Conservation (phyloP, 2,329 filamentous ascomycete genomes). For the Zopfia rhizophila region DNA sequence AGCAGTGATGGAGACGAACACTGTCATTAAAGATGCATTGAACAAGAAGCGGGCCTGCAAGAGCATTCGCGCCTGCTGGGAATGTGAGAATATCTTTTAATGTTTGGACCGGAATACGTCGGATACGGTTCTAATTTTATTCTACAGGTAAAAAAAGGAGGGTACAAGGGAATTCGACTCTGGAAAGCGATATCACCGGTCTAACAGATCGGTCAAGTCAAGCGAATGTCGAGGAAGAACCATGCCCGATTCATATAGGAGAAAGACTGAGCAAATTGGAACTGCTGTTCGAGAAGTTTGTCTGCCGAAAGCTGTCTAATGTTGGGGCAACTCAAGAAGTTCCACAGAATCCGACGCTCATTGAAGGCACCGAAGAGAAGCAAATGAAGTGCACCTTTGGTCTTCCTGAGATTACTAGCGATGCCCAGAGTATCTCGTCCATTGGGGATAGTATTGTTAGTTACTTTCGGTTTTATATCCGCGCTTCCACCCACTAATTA, state of each 20-base stretch:
- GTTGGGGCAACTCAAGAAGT: constrained; percentile 15
- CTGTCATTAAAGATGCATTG: constrained; percentile 23
- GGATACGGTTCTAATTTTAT: constrained; percentile 18
- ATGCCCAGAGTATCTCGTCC: constrained; percentile 39
- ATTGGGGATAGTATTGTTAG: constrained; percentile 45
- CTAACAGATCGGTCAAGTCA: constrained; percentile 22
- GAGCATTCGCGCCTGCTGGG: constrained; percentile 44
- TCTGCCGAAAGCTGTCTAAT: constrained; percentile 41
- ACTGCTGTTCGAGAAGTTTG: constrained; percentile 48
- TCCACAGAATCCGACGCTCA: constrained; percentile 32
- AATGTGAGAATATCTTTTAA: constrained; percentile 40
- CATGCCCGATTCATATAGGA: constrained; percentile 42
- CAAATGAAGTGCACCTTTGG: constrained; percentile 26
- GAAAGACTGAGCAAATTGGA: constrained; percentile 48
- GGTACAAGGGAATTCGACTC: constrained; percentile 24
- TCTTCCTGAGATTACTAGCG: constrained; percentile 31
- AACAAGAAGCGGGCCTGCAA: constrained; percentile 40
- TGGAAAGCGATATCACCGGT: constrained; percentile 23
- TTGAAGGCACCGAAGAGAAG: constrained; percentile 31
- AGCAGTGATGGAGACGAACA: constrained; percentile 14
- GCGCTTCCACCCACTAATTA: constrained; percentile 1
- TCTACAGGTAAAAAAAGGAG: constrained; percentile 46
- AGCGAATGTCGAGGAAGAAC: constrained; percentile 26
- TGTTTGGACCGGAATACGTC: neutral
- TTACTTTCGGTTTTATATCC: constrained; percentile 5